phyloP scores from a whole-genome alignment of 2,329 filamentous ascomycete genomes.

The Calonectria fujianensis region DNA sequence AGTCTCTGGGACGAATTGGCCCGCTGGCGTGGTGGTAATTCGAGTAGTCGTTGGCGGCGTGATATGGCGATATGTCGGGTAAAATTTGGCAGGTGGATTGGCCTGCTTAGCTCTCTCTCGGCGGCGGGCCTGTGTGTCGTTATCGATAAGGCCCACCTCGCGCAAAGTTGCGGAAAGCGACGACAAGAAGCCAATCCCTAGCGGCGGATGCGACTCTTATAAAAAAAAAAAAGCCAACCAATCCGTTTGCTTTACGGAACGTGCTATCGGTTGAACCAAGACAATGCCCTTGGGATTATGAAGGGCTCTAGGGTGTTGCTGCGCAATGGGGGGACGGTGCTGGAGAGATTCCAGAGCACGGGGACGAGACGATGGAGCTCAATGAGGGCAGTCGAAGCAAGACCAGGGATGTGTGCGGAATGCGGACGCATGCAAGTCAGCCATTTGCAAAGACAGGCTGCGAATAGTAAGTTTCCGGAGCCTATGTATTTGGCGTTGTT shows the following conservation, averaged over 20 bases:
- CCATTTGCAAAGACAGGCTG: not conserved
- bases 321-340: slow-evolving; percentile 49
- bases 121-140: slow-evolving; percentile 31
- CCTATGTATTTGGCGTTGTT: slow-evolving; percentile 10
- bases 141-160: slow-evolving; percentile 55
- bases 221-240: not conserved
- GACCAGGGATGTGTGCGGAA: not conserved
- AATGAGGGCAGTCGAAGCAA: slow-evolving; percentile 12
- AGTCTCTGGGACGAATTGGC: slow-evolving; percentile 39
- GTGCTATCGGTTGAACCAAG: not conserved
- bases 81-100: slow-evolving; percentile 53
- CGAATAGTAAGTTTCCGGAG: slow-evolving; percentile 43
- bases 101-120: slow-evolving; percentile 46
- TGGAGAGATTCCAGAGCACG: slow-evolving; percentile 34
- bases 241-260: not conserved
- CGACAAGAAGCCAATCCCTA: not conserved
- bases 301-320: slow-evolving; percentile 51
- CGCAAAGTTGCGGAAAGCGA: slow-evolving; percentile 26
- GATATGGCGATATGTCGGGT: slow-evolving; percentile 47
- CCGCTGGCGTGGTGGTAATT: slow-evolving; percentile 33
- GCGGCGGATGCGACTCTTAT: not conserved
- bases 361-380: slow-evolving; percentile 46
- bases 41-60: slow-evolving; percentile 39
- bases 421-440: slow-evolving; percentile 3
- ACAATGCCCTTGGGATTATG: slow-evolving; percentile 52